Base-by-base conservation (phyloP, 2,329 filamentous ascomycete species). In the Sporothrix phasma region DNA sequence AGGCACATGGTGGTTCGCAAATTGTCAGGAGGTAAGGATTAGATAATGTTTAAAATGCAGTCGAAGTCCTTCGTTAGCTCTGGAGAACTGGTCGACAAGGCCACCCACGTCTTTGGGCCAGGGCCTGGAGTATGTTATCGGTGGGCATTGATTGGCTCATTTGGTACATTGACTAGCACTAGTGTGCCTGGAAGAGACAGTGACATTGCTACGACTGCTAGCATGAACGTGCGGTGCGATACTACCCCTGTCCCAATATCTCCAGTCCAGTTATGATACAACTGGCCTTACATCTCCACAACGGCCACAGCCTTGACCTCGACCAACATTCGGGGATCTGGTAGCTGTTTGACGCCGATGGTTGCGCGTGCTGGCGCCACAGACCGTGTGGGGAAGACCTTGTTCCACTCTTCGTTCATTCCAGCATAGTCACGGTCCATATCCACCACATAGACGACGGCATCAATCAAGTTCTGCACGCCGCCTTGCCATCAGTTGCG, bases 361-460 rank as follows among this genome's bases (percentile, higher is more conserved):
- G 73, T 74, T 5, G 73, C 72, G 26, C 73, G 61, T 7, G 76
- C 75, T 5, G 76, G 77, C 1, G 76, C 76, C 61, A 68, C 70
- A 1, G 66, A 70, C 6, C 75, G 71, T 37, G 73, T 72, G 15
- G 71, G 31, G 65, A 76, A 79, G 7, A 78, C 71, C 68, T 76
- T 76, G 66, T 79, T 79, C 77, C 77, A 79, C 67, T 76, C 76
- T 67, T 77, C 76, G 60, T 79, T 78, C 76, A 78, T 78, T 17
- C 73, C 76, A 5, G 72, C 71, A 64, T 79, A 78, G 34, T 79
- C 70, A 0, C 67, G 69, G 65, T 76, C 72, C 74, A 78, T 77
- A 65, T 78, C 74, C 10, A 75, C 49, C 5, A 78, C 68, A 61
- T 76, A 79, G 11, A 79, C 75, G 11, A 74, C 73, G 3, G 76